Percentiles rank a stretch among this genome's conserved stretches.
Evolutionary conservation across 805 yeast genomes (phyloP).

Genomic region (Kregervanrija pseudodelftensis): DNA sequence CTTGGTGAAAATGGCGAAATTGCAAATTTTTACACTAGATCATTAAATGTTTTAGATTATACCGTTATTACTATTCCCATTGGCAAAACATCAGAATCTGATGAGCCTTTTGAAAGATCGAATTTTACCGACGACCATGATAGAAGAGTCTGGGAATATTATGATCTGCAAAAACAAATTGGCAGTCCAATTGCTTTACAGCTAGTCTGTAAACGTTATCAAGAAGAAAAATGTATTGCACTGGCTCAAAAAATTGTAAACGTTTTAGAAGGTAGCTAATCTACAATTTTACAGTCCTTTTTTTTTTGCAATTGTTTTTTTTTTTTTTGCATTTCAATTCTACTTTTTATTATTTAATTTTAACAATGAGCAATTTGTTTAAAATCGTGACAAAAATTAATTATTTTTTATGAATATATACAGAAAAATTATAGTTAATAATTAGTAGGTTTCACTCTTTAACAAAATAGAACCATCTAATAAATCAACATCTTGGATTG

Average conservation of each 20-base stretch:
- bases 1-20: conserved; percentile 33
- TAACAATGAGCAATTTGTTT: too few species aligned
- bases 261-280: neutral
- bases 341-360: too few species aligned
- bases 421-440: too few species aligned
- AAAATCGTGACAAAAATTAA: too few species aligned
- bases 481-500: conserved; percentile 35
- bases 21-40: conserved; percentile 46
- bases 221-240: conserved; percentile 50
- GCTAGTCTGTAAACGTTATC: conserved; percentile 44
- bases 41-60: conserved; percentile 49
- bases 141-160: conserved; percentile 29
- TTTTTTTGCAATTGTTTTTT: too few species aligned
- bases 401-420: too few species aligned
- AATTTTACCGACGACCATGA: conserved; percentile 32
- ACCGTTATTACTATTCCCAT: conserved; percentile 38
- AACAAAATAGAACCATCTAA: conserved; percentile 35
- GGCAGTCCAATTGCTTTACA: conserved; percentile 55
- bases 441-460: conserved; percentile 13
- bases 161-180: conserved; percentile 32
- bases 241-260: conserved; percentile 19
- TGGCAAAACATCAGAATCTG: conserved; percentile 30
- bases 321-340: too few species aligned
- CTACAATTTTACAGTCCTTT: too few species aligned
- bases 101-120: conserved; percentile 29